A percentile compares a stretch with the other conserved stretches of the same genome.
Evolutionary conservation across 495 filamentous ascomycete genomes (phyloP).

Genomic region (Tuber calosporum): DNA sequence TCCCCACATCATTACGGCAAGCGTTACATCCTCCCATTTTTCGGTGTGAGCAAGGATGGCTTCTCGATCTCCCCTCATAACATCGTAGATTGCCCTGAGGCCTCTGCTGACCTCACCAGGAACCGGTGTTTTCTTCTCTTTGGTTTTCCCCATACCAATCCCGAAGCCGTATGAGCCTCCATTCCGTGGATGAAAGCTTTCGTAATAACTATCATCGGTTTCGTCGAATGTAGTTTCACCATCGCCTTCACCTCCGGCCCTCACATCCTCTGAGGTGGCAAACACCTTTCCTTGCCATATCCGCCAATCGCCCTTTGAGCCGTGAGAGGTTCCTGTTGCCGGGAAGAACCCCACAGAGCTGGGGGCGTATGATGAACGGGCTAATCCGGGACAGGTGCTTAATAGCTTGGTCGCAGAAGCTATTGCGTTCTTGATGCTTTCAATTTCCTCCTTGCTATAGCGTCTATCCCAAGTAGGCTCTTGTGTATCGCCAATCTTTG

Average conservation of each 20-base stretch:
- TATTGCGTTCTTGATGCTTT: conserved; percentile 22
- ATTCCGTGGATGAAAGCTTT: conserved; percentile 11
- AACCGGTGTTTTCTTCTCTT: conserved; percentile 12
- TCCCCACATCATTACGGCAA: conserved; percentile 33
- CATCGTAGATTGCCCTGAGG: conserved; percentile 30
- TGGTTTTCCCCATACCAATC: conserved; percentile 6
- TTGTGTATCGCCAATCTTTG: conserved; percentile 9
- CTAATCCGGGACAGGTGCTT: conserved; percentile 22
- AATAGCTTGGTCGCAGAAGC: conserved; percentile 13
- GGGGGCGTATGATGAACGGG: conserved; percentile 30
- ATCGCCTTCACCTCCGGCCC: conserved; percentile 5
- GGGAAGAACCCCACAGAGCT: conserved; percentile 21
- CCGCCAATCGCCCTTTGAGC: conserved; percentile 33
- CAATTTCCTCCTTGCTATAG: conserved; percentile 32
- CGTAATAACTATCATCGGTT: conserved; percentile 32
- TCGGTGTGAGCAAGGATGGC: conserved; percentile 25
- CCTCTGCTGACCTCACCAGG: conserved; percentile 26
- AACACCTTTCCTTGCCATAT: conserved; percentile 40
- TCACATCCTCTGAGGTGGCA: conserved; percentile 30
- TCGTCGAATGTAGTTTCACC: conserved; percentile 20
- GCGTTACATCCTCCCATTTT: conserved; percentile 38
- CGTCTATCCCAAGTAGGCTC: conserved; percentile 22
- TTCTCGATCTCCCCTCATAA: conserved; percentile 36
- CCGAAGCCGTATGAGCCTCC: conserved; percentile 12
- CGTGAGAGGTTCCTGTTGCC: conserved; percentile 13